Evolutionary conservation across 2,329 filamentous ascomycete genomes (phyloP), one percentile per base, ranked within the genome.

Genomic region (Lizonia empirigonia): DNA sequence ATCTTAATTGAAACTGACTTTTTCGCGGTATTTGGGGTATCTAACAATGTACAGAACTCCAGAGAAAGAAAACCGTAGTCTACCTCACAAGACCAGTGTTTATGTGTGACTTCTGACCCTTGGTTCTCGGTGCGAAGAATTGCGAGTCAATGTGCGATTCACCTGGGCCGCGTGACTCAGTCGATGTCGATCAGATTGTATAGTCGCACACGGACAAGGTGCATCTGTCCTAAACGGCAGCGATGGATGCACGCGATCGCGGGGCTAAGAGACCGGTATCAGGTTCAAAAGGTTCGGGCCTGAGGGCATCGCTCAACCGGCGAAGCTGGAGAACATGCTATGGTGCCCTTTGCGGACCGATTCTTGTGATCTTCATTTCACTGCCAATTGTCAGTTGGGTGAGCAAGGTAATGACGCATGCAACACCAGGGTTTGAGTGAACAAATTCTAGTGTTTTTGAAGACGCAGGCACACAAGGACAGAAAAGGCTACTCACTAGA

Each of bases 401-500:
- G 38, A 23, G 35, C 16, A 35, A n/a, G n/a, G n/a, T n/a, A n/a
- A n/a, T n/a, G n/a, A n/a, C n/a, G n/a, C n/a, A n/a, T n/a, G n/a
- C n/a, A n/a, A n/a, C n/a, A n/a, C n/a, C n/a, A n/a, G n/a, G n/a
- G n/a, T n/a, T n/a, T n/a, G n/a, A n/a, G 8, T 40, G 9, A 30
- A 20, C 20, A 35, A 33, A 19, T 46, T 49, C 44, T 49, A 45
- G 39, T 39, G n/a, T 46, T 27, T 16, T 24, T 10, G 34, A 16
- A 13, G 7, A 35, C 30, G 30, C 8, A n/a, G n/a, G n/a, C n/a
- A n/a, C n/a, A n/a, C n/a, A n/a, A n/a, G n/a, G n/a, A n/a, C n/a
- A n/a, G n/a, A n/a, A n/a, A n/a, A n/a, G 39, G 48, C 27, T 19
- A 84, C 89, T 81, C 82, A 94, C 90, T 95, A 95, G 78, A 95